These are phyloP conservation scores for Myriosclerotinia scirpicola DNA, from an alignment of 2,329 filamentous ascomycete species.

Conservation along the genomic window DNA sequence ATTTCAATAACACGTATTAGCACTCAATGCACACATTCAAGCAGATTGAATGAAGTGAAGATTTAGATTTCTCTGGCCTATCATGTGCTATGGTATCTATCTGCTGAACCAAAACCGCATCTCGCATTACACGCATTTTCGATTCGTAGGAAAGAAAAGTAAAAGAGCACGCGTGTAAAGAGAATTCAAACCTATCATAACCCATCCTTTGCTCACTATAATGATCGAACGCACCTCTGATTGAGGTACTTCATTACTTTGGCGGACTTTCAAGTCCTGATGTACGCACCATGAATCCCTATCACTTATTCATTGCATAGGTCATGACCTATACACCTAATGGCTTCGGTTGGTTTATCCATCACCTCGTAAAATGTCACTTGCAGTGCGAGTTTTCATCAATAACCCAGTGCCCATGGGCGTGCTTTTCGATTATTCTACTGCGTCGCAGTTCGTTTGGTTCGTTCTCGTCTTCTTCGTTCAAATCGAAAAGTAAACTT, in stretches of 20 bases:
- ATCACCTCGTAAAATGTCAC: no score
- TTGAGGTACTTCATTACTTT: background rate
- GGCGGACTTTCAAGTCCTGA: background rate
- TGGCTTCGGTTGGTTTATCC: background rate
- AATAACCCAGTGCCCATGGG: background rate
- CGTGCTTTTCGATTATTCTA: background rate
- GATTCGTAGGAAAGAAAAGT: background rate
- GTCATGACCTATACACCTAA: background rate
- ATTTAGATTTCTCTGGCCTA: background rate
- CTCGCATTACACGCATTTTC: background rate
- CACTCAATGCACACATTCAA: no score
- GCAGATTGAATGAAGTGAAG: background rate
- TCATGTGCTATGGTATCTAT: background rate
- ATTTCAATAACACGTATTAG: no score
- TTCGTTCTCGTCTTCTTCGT: background rate
- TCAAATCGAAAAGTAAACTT: background rate
- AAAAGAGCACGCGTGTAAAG: background rate
- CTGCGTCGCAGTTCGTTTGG: background rate
- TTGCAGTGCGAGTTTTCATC: background rate
- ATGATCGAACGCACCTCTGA: constrained; percentile 1
- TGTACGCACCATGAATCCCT: background rate
- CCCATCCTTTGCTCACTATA: constrained; percentile 7
- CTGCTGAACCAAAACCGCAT: background rate
- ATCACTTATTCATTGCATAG: background rate
- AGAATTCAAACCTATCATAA: background rate